Evolutionary conservation across 495 filamentous ascomycete genomes (phyloP).

Genomic region (Neurospora discreta): DNA sequence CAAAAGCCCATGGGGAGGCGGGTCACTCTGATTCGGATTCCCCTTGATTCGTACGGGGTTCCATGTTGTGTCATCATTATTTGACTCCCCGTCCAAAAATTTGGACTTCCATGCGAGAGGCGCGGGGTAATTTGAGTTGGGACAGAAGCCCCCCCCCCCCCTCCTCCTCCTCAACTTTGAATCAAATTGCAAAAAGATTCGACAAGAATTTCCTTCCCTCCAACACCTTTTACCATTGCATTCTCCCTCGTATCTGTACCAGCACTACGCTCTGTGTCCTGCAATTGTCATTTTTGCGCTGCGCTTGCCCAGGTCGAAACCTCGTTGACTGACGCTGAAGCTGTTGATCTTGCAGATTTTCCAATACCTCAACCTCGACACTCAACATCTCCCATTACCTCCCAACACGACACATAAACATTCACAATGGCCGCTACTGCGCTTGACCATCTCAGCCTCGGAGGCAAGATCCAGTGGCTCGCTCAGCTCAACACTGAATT

Average conservation of each 20-base stretch:
- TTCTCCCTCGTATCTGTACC: neutral
- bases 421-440: slow-evolving; percentile 48
- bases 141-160: neutral
- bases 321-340: neutral
- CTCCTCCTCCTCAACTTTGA: neutral
- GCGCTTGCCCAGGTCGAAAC: neutral
- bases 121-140: neutral
- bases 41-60: neutral
- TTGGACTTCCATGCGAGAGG: neutral
- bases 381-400: neutral
- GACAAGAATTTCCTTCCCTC: neutral
- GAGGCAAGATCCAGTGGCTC: slow-evolving; percentile 88
- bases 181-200: neutral
- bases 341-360: neutral
- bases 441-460: slow-evolving; percentile 66
- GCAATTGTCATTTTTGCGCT: neutral
- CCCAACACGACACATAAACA: neutral
- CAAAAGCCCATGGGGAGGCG: neutral
- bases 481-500: slow-evolving; percentile 64
- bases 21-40: neutral
- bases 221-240: neutral
- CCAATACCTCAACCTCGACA: neutral
- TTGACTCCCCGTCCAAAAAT: neutral
- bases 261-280: neutral
- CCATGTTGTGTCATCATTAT: neutral